Evolutionary conservation across 2,329 filamentous ascomycete species (phyloP), one percentile per base, ranked within the genome.

Genomic region (Macrophomina pseudophaseolina): DNA sequence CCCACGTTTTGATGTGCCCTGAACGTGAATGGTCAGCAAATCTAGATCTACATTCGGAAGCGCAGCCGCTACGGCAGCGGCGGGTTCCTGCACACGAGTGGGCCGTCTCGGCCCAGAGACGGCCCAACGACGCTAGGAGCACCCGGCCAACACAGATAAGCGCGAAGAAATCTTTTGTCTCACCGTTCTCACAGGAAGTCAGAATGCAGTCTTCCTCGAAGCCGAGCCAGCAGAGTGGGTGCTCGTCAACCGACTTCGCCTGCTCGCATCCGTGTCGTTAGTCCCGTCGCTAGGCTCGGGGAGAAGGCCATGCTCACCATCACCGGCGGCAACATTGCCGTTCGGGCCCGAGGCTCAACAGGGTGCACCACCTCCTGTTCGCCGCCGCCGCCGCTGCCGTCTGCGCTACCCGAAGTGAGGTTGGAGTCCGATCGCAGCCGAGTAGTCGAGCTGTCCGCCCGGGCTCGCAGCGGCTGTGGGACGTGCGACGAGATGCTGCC

Each of bases 121-220:
- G 59, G 66, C 66, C 66, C 59, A 58, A 64, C 59, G 51, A 51
- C 53, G 51, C 66, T 64, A 64, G 51, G 28, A 42, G 44, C 42
- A 40, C 18, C 54, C 38, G 54, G 54, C 38, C 54, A 44, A 64
- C 32, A 64, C 32, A 66, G 65, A 67, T 64, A 71, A 69, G 59
- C 56, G 44, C 49, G 49, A 56, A 56, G 51, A 63, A 63, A 58
- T 58, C 58, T 64, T 38, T 38, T 52, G 54, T 83, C 90, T 79
- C 83, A 96, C 94, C 94, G 80, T 90, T 91, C 75, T 93, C 91
- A 80, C 93, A 97, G 71, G 92, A 93, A 42, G 93, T 97, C 74
- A 98, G 89, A 71, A 99, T 97, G 69, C 91, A 91, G 73, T 97
- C 90, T 76, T 97, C 91, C 65, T 94, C 94, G 73, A 99, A 99